Percentiles rank a stretch among this genome's conserved stretches.
phyloP scores from a whole-genome alignment of 805 yeast species.

The Ogataea salicorniae region DNA sequence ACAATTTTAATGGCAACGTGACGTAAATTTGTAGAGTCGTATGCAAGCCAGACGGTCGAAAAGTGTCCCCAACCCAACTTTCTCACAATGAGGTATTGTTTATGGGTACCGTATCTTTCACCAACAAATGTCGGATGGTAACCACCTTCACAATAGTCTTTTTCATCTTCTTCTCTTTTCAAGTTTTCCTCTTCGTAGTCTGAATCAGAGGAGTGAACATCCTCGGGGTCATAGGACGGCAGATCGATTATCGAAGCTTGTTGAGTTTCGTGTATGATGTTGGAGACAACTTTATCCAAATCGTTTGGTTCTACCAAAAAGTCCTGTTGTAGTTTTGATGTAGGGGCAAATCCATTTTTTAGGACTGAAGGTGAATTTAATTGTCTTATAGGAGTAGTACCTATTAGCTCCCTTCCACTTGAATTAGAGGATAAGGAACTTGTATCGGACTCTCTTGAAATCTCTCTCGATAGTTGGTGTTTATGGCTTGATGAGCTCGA shows the following conservation, averaged over 20 bases:
- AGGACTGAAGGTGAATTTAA: not conserved
- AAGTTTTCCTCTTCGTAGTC: slow-evolving; percentile 24
- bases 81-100: slow-evolving; percentile 43
- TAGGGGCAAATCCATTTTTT: too few species aligned
- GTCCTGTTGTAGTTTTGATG: too few species aligned
- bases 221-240: slow-evolving; percentile 18
- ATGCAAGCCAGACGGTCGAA: slow-evolving; percentile 66
- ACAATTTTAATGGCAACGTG: slow-evolving; percentile 64
- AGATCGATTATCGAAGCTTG: not conserved
- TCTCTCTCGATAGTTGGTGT: slow-evolving; percentile 3
- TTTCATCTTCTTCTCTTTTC: slow-evolving; percentile 43
- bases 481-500: not conserved
- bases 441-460: not conserved
- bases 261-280: not conserved
- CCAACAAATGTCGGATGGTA: slow-evolving; percentile 59
- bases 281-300: not conserved
- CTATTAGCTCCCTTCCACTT: too few species aligned
- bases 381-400: not conserved
- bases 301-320: not conserved
- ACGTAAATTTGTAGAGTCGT: slow-evolving; percentile 30
- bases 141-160: slow-evolving; percentile 56
- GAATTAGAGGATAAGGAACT: not conserved
- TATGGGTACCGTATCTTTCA: slow-evolving; percentile 43
- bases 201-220: slow-evolving; percentile 21
- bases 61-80: slow-evolving; percentile 72